Evolutionary conservation across 108 stramenopile genomes (phyloP).

Genomic region (Skeletonema tropicum): DNA sequence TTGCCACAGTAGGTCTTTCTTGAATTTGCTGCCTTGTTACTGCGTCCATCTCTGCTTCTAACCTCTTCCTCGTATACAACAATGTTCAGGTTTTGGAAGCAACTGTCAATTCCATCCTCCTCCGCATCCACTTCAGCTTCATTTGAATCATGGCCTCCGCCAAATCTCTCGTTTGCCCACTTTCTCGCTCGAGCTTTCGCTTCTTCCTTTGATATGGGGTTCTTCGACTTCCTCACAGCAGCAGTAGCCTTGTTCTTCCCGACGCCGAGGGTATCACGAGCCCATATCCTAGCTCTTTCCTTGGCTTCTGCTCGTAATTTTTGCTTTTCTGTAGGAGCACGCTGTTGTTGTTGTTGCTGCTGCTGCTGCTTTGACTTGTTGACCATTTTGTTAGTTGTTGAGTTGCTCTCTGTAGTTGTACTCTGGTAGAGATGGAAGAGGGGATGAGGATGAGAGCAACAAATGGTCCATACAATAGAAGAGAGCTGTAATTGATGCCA

Average conservation of each 20-base stretch:
- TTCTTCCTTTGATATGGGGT: background rate
- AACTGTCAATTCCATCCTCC: background rate
- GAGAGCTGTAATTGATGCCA: too few relatives aligned
- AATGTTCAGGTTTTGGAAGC: background rate
- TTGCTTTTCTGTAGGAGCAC: background rate
- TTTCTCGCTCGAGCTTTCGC: background rate
- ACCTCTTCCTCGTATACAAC: background rate
- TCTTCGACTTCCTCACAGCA: background rate
- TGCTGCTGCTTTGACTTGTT: background rate
- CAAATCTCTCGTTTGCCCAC: background rate
- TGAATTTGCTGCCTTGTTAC: background rate
- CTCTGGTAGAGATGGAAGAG: too few relatives aligned
- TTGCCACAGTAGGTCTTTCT: background rate
- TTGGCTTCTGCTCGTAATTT: background rate
- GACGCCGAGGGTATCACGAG: background rate
- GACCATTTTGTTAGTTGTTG: background rate
- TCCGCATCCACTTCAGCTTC: background rate
- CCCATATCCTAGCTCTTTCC: constrained; percentile 1
- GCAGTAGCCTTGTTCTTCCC: background rate
- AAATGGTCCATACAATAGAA: too few relatives aligned
- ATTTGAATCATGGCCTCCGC: background rate
- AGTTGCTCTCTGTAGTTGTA: background rate
- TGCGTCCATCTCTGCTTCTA: background rate
- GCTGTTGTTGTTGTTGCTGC: background rate
- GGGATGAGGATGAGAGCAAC: too few relatives aligned